A percentile compares a stretch with the other conserved stretches of the same genome.
Conservation (phyloP, 1,139 yeast genomes). For the Schwanniomyces etchellsii region DNA sequence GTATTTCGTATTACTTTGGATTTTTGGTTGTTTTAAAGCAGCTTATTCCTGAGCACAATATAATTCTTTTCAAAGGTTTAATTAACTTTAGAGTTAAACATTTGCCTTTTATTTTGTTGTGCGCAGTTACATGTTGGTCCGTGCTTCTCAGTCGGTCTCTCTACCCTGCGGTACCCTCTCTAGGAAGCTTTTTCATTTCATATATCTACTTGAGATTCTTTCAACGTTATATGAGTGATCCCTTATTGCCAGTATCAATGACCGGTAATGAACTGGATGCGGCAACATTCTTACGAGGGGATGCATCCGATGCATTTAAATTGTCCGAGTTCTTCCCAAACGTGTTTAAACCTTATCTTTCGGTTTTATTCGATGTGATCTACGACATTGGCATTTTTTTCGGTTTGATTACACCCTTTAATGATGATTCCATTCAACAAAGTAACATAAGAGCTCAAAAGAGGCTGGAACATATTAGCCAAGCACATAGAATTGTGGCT, state of each 20-base stretch:
- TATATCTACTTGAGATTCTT: slow-evolving; percentile 76
- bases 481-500: slow-evolving; percentile 36
- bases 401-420: slow-evolving; percentile 60
- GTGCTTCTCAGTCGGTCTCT: slow-evolving; percentile 27
- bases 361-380: slow-evolving; percentile 46
- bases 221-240: slow-evolving; percentile 43
- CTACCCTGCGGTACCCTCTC: slow-evolving; percentile 60
- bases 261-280: slow-evolving; percentile 15
- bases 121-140: slow-evolving; percentile 43
- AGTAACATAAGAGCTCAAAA: slow-evolving; percentile 68
- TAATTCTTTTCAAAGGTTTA: slow-evolving; percentile 58
- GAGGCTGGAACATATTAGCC: slow-evolving; percentile 41
- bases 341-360: slow-evolving; percentile 44
- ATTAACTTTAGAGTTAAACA: slow-evolving; percentile 69
- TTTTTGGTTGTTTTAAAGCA: slow-evolving; percentile 85
- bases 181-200: slow-evolving; percentile 62
- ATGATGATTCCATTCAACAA: slow-evolving; percentile 65
- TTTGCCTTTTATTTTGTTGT: slow-evolving; percentile 58
- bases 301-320: slow-evolving; percentile 86
- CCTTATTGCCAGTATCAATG: slow-evolving; percentile 32
- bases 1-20: slow-evolving; percentile 65
- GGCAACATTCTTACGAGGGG: slow-evolving; percentile 50
- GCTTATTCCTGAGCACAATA: slow-evolving; percentile 81
- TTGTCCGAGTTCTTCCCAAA: slow-evolving; percentile 79
- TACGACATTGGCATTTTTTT: slow-evolving; percentile 52